Evolutionary conservation across 345 rosid species (phyloP).

Genomic region (Rhodamnia rubescens): DNA sequence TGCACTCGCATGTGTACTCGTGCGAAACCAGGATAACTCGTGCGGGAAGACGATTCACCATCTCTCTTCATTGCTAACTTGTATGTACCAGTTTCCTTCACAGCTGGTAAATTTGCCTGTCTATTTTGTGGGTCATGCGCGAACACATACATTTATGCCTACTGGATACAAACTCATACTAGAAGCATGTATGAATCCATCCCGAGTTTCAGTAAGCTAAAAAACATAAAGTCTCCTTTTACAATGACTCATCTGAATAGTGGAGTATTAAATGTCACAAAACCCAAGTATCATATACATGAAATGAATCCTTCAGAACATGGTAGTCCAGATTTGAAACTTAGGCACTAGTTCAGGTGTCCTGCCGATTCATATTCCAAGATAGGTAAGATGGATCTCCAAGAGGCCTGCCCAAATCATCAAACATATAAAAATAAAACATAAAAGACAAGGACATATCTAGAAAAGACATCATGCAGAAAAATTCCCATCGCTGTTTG

Average conservation of each 20-base stretch:
- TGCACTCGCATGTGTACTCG: rapidly evolving
- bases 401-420: slow-evolving; percentile 31
- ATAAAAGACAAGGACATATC: neutral
- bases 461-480: too few relatives aligned
- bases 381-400: slow-evolving; percentile 54
- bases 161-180: neutral
- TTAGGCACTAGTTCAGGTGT: slow-evolving; percentile 1
- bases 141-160: neutral
- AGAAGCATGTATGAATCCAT: neutral
- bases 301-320: neutral
- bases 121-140: neutral
- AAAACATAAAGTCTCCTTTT: neutral
- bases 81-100: neutral
- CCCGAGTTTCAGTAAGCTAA: neutral
- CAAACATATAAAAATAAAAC: neutral
- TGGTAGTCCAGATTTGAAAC: neutral
- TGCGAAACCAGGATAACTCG: neutral
- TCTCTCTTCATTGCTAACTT: neutral
- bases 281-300: neutral
- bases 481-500: too few relatives aligned
- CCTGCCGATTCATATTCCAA: slow-evolving; percentile 36
- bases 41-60: neutral
- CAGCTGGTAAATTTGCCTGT: neutral
- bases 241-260: neutral
- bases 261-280: neutral